phyloP scores from a whole-genome alignment of 2,329 filamentous ascomycete genomes.

The Cryphonectria naterciae region DNA sequence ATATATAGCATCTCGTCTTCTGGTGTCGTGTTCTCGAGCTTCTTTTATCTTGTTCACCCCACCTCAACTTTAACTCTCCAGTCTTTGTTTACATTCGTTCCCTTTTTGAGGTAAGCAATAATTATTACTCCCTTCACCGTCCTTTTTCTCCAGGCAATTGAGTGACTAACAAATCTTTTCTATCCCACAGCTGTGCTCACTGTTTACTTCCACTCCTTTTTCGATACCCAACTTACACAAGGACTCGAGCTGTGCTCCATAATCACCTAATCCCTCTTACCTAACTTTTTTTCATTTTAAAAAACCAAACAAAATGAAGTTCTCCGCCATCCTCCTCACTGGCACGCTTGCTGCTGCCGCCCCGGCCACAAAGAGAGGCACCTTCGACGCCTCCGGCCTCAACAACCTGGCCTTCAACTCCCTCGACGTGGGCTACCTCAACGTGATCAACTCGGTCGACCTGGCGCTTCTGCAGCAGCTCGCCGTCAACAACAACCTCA shows the following conservation, averaged over 20 bases:
- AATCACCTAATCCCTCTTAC: constrained; percentile 28
- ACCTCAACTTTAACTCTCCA: constrained; percentile 38
- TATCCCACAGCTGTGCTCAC: constrained; percentile 50
- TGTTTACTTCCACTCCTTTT: constrained; percentile 51
- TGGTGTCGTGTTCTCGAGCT: constrained; percentile 33
- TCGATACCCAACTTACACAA: constrained; percentile 35
- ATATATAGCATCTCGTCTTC: constrained; percentile 45
- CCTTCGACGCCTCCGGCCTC: constrained; percentile 46
- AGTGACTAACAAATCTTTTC: constrained; percentile 2
- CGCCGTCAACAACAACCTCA: constrained; percentile 50
- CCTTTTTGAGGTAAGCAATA: constrained; percentile 48
- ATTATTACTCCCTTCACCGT: background rate
- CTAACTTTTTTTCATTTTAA: constrained; percentile 7
- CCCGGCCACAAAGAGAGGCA: constrained; percentile 40
- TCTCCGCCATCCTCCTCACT: constrained; percentile 50
- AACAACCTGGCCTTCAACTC: constrained; percentile 47
- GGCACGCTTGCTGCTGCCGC: constrained; percentile 49
- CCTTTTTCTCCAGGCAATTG: background rate
- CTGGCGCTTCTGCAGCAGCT: constrained; percentile 48
- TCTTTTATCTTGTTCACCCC: constrained; percentile 28
- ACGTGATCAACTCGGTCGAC: constrained; percentile 51
- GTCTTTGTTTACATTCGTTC: constrained; percentile 49
- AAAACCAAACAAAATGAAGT: constrained; percentile 51
- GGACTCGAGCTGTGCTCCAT: constrained; percentile 54
- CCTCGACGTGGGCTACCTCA: constrained; percentile 50